Evolutionary conservation across 495 filamentous ascomycete species (phyloP).

Genomic region (Beverwykella pulmonaria): DNA sequence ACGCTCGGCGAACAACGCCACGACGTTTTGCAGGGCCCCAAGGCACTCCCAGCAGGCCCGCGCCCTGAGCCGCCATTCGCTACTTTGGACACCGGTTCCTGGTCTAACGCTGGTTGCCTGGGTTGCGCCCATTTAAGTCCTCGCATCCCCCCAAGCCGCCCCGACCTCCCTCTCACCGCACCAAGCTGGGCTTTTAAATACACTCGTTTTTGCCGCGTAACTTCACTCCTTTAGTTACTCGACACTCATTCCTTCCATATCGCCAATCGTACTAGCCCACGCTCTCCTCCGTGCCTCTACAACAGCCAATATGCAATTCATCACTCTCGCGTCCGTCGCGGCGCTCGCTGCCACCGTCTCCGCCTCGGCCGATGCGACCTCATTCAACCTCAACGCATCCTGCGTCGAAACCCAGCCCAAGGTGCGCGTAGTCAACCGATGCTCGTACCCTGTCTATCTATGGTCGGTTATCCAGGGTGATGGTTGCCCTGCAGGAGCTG

Average conservation of each 20-base stretch:
- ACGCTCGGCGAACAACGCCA: slow-evolving; percentile 11
- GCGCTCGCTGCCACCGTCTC: slow-evolving; percentile 23
- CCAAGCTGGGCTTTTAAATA: slow-evolving; percentile 37
- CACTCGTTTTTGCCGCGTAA: slow-evolving; percentile 36
- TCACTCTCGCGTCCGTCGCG: slow-evolving; percentile 24
- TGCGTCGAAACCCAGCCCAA: neutral
- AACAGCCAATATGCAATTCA: slow-evolving; percentile 35
- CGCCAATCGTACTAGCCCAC: slow-evolving; percentile 21
- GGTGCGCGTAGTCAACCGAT: slow-evolving; percentile 34
- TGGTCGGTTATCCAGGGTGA: slow-evolving; percentile 30
- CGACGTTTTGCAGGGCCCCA: slow-evolving; percentile 27
- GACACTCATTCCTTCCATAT: slow-evolving; percentile 30
- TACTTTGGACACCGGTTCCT: neutral
- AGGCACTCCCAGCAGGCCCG: neutral
- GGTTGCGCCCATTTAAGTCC: slow-evolving; percentile 23
- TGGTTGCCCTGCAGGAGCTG: slow-evolving; percentile 6
- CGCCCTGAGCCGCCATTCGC: slow-evolving; percentile 28
- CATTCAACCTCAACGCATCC: slow-evolving; percentile 11
- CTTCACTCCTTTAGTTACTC: slow-evolving; percentile 41
- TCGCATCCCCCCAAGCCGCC: slow-evolving; percentile 9
- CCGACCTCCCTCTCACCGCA: slow-evolving; percentile 20
- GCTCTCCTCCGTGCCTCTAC: slow-evolving; percentile 2
- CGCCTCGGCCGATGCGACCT: neutral
- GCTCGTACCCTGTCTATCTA: slow-evolving; percentile 34
- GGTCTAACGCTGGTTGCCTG: slow-evolving; percentile 14